Percentiles rank a stretch among this genome's conserved stretches.
These are phyloP conservation scores for Leccinum imitatum DNA, from an alignment of 768 basidiomycete species.

Conservation along the genomic window DNA sequence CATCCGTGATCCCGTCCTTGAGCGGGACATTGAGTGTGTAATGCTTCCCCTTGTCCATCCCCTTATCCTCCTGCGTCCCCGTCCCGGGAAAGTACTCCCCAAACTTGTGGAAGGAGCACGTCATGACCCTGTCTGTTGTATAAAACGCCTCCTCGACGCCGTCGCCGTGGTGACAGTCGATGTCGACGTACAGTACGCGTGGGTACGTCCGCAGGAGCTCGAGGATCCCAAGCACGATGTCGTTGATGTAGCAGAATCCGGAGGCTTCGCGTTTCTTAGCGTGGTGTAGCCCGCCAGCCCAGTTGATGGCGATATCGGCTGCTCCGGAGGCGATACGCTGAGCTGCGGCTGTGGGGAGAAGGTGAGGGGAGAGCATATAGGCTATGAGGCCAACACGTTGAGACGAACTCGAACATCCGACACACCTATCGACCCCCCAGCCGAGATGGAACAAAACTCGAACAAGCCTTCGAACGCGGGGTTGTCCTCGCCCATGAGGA, in stretches of 20 bases:
- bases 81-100: slow-evolving; percentile 82
- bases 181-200: slow-evolving; percentile 95
- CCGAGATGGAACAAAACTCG: slow-evolving; percentile 95
- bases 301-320: slow-evolving; percentile 86
- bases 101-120: slow-evolving; percentile 95
- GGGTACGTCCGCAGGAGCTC: slow-evolving; percentile 85
- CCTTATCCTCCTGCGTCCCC: slow-evolving; percentile 80
- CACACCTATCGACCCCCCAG: slow-evolving; percentile 90
- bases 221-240: slow-evolving; percentile 92
- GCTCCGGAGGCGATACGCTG: slow-evolving; percentile 58
- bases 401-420: neutral
- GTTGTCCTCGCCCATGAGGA: slow-evolving; percentile 86
- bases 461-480: slow-evolving; percentile 90
- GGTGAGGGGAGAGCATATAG: neutral
- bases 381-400: neutral
- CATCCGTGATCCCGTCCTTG: slow-evolving; percentile 92
- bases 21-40: slow-evolving; percentile 94
- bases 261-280: slow-evolving; percentile 99
- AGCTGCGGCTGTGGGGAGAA: slow-evolving; percentile 61
- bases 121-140: slow-evolving; percentile 96
- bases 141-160: slow-evolving; percentile 99
- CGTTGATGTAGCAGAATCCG: slow-evolving; percentile 99
- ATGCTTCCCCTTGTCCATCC: slow-evolving; percentile 78
- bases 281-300: slow-evolving; percentile 98
- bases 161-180: slow-evolving; percentile 98